Base-by-base conservation (phyloP, 2,329 filamentous ascomycete species). In the Cercospora sojina region DNA sequence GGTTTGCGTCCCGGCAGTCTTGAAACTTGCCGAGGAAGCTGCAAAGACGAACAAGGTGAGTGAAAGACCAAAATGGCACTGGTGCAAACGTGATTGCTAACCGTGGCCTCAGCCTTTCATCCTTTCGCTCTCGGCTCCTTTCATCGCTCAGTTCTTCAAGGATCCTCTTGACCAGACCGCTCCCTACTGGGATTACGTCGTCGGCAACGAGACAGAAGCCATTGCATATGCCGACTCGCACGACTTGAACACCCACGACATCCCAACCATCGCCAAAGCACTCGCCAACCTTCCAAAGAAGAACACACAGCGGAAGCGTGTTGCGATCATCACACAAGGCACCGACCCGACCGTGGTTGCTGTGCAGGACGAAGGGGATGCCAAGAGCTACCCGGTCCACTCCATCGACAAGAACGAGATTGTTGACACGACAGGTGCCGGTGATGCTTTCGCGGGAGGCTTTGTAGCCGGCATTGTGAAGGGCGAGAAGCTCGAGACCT, bases 141-240 rank as follows among this genome's bases (percentile, higher is more conserved):
- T 99, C 85, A 97, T 99, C 77, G 84, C 90, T 43, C 91, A 96
- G 79, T 97, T 97, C 87, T 99, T 98, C 90, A 97, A 97, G 86
- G 93, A 97, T 59, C 91, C 88, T 71, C 87, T 99, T 57, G 92
- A 97, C 81, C 89, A 88, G 75, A 90, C 91, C 63, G 85, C 92
- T 62, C 91, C 91, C 31, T 97, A 97, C 87, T 96, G 93, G 85
- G 93, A 98, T 83, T 96, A 94, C 82, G 85, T 98, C 69, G 91
- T 99, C 79, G 94, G 93, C 77, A 99, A 99, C 83, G 95, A 99
- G 88, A 91, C 91, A 72, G 95, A 99, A 84, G 94, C 93, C 58
- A 87, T 89, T 73, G 85, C 93, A 65, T 99, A 94, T 82, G 91
- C 93, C 71, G 89, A 93, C 79, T 89, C 89, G 66, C 93, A 97